Evolutionary conservation across 257 asterid genomes (phyloP).

Genomic region (Gentiana straminea): DNA sequence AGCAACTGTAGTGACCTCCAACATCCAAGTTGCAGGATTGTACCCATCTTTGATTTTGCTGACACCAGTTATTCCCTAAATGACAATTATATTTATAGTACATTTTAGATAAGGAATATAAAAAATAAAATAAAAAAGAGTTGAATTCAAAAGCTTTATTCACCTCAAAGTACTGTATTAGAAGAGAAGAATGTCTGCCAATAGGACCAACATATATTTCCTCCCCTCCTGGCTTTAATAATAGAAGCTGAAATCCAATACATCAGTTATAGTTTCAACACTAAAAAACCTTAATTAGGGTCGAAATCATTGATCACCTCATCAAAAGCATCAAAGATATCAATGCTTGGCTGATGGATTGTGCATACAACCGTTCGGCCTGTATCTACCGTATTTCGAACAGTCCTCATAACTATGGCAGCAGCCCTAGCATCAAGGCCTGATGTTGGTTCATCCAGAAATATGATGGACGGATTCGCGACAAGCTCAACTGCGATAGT

Average conservation of each 20-base stretch:
- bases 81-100: not conserved
- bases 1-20: slow-evolving; percentile 61
- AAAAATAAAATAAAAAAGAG: not conserved
- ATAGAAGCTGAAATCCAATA: slow-evolving; percentile 43
- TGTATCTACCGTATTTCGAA: slow-evolving; percentile 18
- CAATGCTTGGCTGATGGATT: slow-evolving; percentile 21
- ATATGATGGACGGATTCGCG: slow-evolving; percentile 19
- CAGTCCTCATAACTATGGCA: slow-evolving; percentile 21
- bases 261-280: not conserved
- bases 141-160: not conserved
- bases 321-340: slow-evolving; percentile 20
- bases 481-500: slow-evolving; percentile 21
- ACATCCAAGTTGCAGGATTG: slow-evolving; percentile 91
- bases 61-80: slow-evolving; percentile 57
- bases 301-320: slow-evolving; percentile 6
- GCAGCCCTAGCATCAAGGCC: slow-evolving; percentile 22
- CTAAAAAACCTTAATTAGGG: not conserved
- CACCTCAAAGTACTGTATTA: slow-evolving; percentile 77
- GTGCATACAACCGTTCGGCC: slow-evolving; percentile 22
- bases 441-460: slow-evolving; percentile 22
- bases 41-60: slow-evolving; percentile 49
- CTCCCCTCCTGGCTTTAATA: slow-evolving; percentile 79
- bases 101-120: not conserved
- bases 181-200: slow-evolving; percentile 59
- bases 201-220: slow-evolving; percentile 85